phyloP scores from a whole-genome alignment of 1,284 basidiomycete genomes.

The Exsudoporus floridanus region DNA sequence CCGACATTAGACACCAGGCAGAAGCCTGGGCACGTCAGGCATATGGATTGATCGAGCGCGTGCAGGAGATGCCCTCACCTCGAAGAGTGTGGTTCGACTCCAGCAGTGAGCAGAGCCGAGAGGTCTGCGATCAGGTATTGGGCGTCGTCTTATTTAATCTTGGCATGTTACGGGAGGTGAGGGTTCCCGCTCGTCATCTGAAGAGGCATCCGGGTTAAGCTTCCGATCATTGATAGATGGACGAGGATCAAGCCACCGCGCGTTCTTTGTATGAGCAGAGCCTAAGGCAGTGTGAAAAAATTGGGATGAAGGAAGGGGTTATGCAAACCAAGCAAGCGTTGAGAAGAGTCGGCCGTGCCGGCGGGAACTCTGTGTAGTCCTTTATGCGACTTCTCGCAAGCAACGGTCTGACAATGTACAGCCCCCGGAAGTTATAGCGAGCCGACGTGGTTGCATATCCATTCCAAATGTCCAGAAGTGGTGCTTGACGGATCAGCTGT shows the following conservation, averaged over 20 bases:
- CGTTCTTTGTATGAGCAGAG: constrained; percentile 46
- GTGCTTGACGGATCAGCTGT: neutral
- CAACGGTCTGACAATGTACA: neutral
- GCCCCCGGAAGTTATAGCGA: neutral
- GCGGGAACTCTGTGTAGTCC: constrained; percentile 1
- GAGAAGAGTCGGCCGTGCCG: constrained; percentile 34
- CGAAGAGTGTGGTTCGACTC: constrained; percentile 29
- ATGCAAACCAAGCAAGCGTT: constrained; percentile 50
- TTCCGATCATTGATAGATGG: constrained; percentile 42
- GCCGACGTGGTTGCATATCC: neutral
- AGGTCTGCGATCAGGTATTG: constrained; percentile 55
- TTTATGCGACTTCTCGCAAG: neutral
- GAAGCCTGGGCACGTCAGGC: constrained; percentile 63
- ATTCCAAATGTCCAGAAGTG: too few species aligned
- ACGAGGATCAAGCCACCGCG: constrained; percentile 47
- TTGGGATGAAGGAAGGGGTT: constrained; percentile 53
- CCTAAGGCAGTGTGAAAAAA: constrained; percentile 47
- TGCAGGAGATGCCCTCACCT: constrained; percentile 19
- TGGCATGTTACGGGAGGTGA: constrained; percentile 49
- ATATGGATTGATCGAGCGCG: constrained; percentile 47
- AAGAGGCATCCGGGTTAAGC: neutral
- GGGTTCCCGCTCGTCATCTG: neutral
- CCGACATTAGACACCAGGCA: constrained; percentile 51
- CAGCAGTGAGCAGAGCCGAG: constrained; percentile 11
- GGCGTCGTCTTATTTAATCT: constrained; percentile 64